A percentile compares a stretch with the other conserved stretches of the same genome.
Conservation (phyloP, 139 green algal genomes). For the Haematococcus lacustris region DNA sequence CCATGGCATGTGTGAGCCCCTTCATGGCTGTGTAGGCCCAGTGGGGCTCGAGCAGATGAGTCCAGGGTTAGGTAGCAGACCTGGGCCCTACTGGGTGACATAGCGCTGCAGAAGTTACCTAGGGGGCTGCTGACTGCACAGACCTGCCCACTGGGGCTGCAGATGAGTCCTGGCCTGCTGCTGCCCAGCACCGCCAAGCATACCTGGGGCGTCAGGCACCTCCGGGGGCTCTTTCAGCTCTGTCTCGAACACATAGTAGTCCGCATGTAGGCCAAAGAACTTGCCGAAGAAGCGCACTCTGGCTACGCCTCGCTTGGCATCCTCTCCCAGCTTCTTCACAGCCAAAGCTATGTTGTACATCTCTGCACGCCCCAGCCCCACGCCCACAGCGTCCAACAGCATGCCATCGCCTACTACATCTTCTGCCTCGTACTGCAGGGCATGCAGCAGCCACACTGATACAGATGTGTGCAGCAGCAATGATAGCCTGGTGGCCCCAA, state of each 20-base stretch:
- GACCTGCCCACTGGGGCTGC: too few species aligned
- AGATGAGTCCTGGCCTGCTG: too few species aligned
- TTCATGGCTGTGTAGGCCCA: too few species aligned
- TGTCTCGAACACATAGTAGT: conserved; percentile 87
- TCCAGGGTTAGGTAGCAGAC: too few species aligned
- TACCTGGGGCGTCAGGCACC: conserved; percentile 51
- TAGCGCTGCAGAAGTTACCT: too few species aligned
- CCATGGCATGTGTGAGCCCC: too few species aligned
- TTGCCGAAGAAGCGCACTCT: conserved; percentile 77
- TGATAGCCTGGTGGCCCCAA: too few species aligned
- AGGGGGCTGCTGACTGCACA: too few species aligned
- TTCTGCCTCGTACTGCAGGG: conserved; percentile 64
- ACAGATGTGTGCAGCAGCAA: too few species aligned
- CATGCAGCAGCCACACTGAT: not conserved
- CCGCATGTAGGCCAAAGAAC: conserved; percentile 60
- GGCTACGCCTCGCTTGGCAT: conserved; percentile 38
- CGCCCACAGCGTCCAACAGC: conserved; percentile 62
- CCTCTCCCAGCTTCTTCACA: conserved; percentile 69
- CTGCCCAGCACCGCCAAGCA: too few species aligned
- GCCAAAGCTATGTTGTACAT: conserved; percentile 67
- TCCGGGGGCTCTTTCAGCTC: conserved; percentile 58
- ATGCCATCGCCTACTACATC: conserved; percentile 54
- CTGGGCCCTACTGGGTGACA: too few species aligned
- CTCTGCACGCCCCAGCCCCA: conserved; percentile 50
- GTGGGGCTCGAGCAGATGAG: too few species aligned